Conservation (phyloP, 345 rosid species). For the Zanthoxylum bungeanum region DNA sequence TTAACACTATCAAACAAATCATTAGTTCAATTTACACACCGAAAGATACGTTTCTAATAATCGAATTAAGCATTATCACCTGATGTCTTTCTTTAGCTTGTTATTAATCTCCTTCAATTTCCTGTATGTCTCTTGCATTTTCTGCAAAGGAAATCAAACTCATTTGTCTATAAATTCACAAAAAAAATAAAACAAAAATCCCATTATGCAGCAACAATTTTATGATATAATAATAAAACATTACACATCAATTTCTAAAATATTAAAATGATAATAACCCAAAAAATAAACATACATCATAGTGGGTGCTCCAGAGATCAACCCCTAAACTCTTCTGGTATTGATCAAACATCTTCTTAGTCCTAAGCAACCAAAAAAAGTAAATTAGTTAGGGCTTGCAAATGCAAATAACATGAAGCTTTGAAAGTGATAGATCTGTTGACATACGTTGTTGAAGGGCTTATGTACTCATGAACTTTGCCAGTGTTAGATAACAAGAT, state of each 20-base stretch:
- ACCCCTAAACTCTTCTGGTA: slow-evolving; percentile 44
- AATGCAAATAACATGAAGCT: neutral
- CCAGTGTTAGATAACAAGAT: slow-evolving; percentile 51
- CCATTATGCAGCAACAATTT: too few relatives aligned
- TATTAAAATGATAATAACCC: too few relatives aligned
- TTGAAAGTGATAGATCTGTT: neutral
- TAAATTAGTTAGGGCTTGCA: neutral
- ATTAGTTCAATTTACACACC: too few relatives aligned
- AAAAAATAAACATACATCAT: slow-evolving; percentile 40
- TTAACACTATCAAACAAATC: too few relatives aligned
- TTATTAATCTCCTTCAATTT: slow-evolving; percentile 48
- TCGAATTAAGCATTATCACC: too few relatives aligned
- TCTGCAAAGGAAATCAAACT: slow-evolving; percentile 28
- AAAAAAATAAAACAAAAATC: too few relatives aligned
- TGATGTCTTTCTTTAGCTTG: slow-evolving; percentile 46
- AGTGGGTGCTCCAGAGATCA: slow-evolving; percentile 60
- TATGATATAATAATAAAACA: too few relatives aligned
- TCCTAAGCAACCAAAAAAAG: slow-evolving; percentile 21
- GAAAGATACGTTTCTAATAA: too few relatives aligned
- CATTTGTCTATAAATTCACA: neutral
- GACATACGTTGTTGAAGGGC: slow-evolving; percentile 43
- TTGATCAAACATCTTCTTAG: slow-evolving; percentile 41
- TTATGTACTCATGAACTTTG: slow-evolving; percentile 46
- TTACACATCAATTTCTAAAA: too few relatives aligned
- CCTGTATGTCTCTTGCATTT: slow-evolving; percentile 49